Evolutionary conservation across 768 basidiomycete genomes (phyloP).

Genomic region (Chiua virens): DNA sequence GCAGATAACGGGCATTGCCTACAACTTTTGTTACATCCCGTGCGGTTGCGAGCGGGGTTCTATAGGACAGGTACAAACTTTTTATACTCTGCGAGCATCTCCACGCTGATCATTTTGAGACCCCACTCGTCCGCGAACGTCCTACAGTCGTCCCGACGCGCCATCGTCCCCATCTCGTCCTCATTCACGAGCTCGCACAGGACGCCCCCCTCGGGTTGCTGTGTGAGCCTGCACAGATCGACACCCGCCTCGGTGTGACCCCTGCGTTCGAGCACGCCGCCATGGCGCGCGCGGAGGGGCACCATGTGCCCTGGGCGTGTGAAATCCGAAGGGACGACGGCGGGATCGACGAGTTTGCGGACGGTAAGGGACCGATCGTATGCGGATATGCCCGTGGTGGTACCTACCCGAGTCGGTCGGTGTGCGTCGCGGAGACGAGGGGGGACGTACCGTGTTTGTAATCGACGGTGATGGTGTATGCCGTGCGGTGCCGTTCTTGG

Average conservation of each 20-base stretch:
- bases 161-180: constrained; percentile 86
- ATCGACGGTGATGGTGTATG: constrained; percentile 95
- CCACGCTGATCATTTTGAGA: constrained; percentile 92
- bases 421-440: too few relatives aligned
- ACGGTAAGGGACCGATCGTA: constrained; percentile 90
- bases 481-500: constrained; percentile 88
- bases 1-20: too few relatives aligned
- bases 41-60: too few relatives aligned
- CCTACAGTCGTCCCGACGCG: constrained; percentile 90
- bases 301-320: constrained; percentile 95
- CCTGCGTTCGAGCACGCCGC: constrained; percentile 82
- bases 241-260: constrained; percentile 94
- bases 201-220: constrained; percentile 64
- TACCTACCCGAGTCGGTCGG: constrained; percentile 61
- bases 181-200: constrained; percentile 97
- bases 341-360: constrained; percentile 75
- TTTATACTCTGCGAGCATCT: constrained; percentile 65
- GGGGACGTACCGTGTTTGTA: constrained; percentile 79
- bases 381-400: constrained; percentile 95
- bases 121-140: constrained; percentile 89
- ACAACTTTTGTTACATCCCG: too few relatives aligned
- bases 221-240: constrained; percentile 80
- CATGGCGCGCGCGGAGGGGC: constrained; percentile 81
- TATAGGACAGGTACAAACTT: too few relatives aligned
- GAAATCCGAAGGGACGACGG: constrained; percentile 65